Evolutionary conservation across 2,329 filamentous ascomycete species (phyloP).

Genomic region (Colletotrichum theobromicola): DNA sequence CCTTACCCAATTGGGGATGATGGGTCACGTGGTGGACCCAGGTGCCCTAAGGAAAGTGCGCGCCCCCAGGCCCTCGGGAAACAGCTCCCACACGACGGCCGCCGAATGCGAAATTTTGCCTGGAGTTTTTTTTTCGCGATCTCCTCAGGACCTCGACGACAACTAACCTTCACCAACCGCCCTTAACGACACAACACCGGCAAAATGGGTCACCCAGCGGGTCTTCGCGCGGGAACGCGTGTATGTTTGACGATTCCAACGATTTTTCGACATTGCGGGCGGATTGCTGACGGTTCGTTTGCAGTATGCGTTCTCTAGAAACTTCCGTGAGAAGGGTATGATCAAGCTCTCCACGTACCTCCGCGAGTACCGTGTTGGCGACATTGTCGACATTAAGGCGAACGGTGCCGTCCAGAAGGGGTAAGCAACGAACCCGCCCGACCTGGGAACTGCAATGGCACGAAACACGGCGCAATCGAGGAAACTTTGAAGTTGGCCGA

Average conservation of each 20-base stretch:
- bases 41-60: background rate
- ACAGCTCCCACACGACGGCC: background rate
- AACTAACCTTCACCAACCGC: slow-evolving; percentile 14
- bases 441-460: background rate
- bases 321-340: slow-evolving; percentile 94
- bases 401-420: slow-evolving; percentile 99
- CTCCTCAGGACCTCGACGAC: background rate
- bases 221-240: slow-evolving; percentile 86
- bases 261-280: slow-evolving; percentile 1
- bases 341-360: slow-evolving; percentile 96
- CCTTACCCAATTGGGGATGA: background rate
- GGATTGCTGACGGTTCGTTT: slow-evolving; percentile 36
- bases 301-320: slow-evolving; percentile 89
- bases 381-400: slow-evolving; percentile 98
- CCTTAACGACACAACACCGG: slow-evolving; percentile 34
- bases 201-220: slow-evolving; percentile 86
- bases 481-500: background rate
- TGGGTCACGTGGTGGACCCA: background rate
- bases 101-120: background rate
- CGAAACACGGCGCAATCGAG: slow-evolving; percentile 4
- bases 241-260: slow-evolving; percentile 54
- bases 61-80: background rate
- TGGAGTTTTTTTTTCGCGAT: background rate
- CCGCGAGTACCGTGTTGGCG: slow-evolving; percentile 94
- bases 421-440: slow-evolving; percentile 57